A percentile compares a stretch with the other conserved stretches of the same genome.
These are phyloP conservation scores for Tuber calosporum DNA, from an alignment of 495 filamentous ascomycete genomes.

Conservation along the genomic window DNA sequence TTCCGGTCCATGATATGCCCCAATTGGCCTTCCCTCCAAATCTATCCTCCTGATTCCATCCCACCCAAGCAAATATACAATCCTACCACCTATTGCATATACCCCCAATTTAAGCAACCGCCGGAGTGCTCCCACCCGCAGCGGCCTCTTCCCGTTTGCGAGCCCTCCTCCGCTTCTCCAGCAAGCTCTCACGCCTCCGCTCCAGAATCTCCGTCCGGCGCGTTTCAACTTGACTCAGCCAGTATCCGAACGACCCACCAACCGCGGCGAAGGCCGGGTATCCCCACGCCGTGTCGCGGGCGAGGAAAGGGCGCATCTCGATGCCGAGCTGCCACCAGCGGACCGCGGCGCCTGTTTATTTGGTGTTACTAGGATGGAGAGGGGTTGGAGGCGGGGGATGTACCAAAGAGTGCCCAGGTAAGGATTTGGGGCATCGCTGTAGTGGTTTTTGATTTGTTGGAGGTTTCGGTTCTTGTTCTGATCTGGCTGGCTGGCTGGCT, in stretches of 20 bases:
- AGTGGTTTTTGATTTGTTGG: neutral
- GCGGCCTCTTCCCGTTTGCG: slow-evolving; percentile 49
- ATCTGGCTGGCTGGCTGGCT: neutral
- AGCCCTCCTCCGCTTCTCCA: slow-evolving; percentile 75
- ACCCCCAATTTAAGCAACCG: slow-evolving; percentile 15
- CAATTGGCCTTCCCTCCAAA: slow-evolving; percentile 12
- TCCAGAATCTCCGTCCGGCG: slow-evolving; percentile 66
- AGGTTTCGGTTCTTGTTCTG: neutral
- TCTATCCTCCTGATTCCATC: neutral
- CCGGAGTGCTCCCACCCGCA: slow-evolving; percentile 46
- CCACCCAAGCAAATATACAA: neutral
- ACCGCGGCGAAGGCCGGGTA: slow-evolving; percentile 81
- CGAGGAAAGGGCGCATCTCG: slow-evolving; percentile 93
- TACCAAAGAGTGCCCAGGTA: slow-evolving; percentile 98
- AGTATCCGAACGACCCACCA: slow-evolving; percentile 91
- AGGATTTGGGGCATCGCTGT: slow-evolving; percentile 70
- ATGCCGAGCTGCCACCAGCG: slow-evolving; percentile 95
- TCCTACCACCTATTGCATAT: neutral
- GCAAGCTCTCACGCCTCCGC: slow-evolving; percentile 64
- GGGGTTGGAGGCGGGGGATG: slow-evolving; percentile 39
- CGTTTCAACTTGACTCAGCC: slow-evolving; percentile 77
- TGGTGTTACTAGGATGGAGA: slow-evolving; percentile 10
- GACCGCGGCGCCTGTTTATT: slow-evolving; percentile 67
- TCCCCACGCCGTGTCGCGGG: slow-evolving; percentile 68
- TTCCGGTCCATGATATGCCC: neutral